Conservation (phyloP, 1,284 basidiomycete species). For the Cryptococcus maquisensis region DNA sequence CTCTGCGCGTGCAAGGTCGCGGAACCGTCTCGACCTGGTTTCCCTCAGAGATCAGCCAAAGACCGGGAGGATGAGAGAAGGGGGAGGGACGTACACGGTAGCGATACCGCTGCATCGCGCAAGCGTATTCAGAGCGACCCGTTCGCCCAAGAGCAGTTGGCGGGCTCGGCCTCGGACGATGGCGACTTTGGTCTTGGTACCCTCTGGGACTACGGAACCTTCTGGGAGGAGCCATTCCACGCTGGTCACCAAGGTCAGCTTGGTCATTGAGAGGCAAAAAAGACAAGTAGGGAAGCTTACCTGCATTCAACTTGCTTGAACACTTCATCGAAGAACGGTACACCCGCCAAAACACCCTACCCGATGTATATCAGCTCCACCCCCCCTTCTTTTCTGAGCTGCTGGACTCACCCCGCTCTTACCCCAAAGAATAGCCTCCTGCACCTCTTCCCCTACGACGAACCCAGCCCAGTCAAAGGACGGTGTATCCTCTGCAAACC, state of each 20-base stretch:
- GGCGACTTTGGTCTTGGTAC: conserved; percentile 69
- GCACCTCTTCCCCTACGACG: conserved; percentile 85
- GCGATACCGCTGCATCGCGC: conserved; percentile 96
- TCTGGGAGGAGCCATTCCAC: conserved; percentile 91
- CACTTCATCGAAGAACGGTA: conserved; percentile 92
- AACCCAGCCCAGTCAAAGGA: conserved; percentile 97
- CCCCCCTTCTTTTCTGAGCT: not conserved
- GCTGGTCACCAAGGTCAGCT: conserved; percentile 49
- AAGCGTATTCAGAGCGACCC: conserved; percentile 88
- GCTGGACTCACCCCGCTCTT: conserved; percentile 52
- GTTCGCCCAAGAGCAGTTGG: conserved; percentile 86
- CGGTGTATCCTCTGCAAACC: conserved; percentile 92
- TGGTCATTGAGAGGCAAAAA: not conserved
- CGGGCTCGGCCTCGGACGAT: conserved; percentile 86
- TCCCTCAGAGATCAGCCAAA: not conserved
- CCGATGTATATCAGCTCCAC: not conserved
- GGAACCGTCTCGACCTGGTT: conserved; percentile 59
- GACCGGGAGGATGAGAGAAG: not conserved
- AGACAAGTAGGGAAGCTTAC: conserved; percentile 56
- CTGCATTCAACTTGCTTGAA: conserved; percentile 84
- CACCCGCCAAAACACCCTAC: conserved; percentile 82
- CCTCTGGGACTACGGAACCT: conserved; percentile 71
- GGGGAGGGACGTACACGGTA: conserved; percentile 62
- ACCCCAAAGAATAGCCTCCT: conserved; percentile 84
- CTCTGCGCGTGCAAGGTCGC: conserved; percentile 69